A percentile compares a stretch with the other conserved stretches of the same genome.
Evolutionary conservation across 2,329 filamentous ascomycete genomes (phyloP).

Genomic region (Cadophora sp.): DNA sequence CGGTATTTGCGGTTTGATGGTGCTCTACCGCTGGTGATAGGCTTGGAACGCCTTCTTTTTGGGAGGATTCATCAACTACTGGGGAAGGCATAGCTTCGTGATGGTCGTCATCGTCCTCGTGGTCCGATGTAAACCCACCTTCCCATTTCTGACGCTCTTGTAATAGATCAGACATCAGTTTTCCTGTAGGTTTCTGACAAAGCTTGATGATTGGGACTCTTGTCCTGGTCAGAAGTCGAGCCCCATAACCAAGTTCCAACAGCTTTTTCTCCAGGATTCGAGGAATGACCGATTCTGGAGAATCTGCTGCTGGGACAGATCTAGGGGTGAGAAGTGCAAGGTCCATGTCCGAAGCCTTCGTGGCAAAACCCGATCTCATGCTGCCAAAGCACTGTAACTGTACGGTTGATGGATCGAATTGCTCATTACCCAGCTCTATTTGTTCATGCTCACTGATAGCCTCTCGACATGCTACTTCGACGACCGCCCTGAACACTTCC

Average conservation of each 20-base stretch:
- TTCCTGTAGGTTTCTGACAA: slow-evolving; percentile 71
- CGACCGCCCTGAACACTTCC: slow-evolving; percentile 68
- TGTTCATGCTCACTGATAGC: slow-evolving; percentile 61
- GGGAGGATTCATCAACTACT: slow-evolving; percentile 5
- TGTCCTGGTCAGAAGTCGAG: slow-evolving; percentile 77
- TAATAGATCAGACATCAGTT: slow-evolving; percentile 65
- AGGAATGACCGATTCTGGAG: slow-evolving; percentile 68
- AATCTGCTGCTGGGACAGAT: slow-evolving; percentile 60
- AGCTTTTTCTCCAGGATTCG: slow-evolving; percentile 78
- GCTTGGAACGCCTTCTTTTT: not conserved
- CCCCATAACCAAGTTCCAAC: slow-evolving; percentile 74
- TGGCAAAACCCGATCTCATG: slow-evolving; percentile 83
- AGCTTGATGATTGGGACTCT: slow-evolving; percentile 89
- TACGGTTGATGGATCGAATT: slow-evolving; percentile 63
- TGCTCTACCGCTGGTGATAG: not conserved
- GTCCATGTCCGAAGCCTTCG: slow-evolving; percentile 90
- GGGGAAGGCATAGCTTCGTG: slow-evolving; percentile 36
- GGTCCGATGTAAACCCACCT: slow-evolving; percentile 51
- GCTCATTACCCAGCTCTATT: slow-evolving; percentile 47
- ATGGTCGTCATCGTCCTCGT: slow-evolving; percentile 39
- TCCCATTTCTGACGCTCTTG: slow-evolving; percentile 78
- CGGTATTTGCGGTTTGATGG: not conserved
- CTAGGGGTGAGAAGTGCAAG: slow-evolving; percentile 75
- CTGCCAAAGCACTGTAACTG: slow-evolving; percentile 82
- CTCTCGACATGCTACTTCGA: slow-evolving; percentile 70